Conservation (phyloP, 2,329 filamentous ascomycete genomes). For the Epichloe elymi region DNA sequence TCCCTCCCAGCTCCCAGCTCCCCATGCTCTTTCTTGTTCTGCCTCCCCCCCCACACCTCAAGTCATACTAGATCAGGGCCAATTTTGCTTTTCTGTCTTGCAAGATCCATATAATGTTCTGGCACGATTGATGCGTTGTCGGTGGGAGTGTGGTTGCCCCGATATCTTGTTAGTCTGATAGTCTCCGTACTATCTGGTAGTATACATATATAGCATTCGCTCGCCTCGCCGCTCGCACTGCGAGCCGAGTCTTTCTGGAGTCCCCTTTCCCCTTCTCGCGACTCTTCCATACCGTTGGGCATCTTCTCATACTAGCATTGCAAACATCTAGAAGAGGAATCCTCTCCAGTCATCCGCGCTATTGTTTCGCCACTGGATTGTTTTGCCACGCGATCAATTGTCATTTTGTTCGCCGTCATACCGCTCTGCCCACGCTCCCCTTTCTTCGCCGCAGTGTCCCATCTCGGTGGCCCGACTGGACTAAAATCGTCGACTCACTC, state of each 20-base stretch:
- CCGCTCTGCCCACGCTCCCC: not conserved
- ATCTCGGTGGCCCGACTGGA: not conserved
- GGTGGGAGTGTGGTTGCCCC: not conserved
- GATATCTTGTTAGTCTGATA: not conserved
- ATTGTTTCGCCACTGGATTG: not conserved
- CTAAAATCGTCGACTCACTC: not conserved
- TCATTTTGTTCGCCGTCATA: not conserved
- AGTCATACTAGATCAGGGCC: not conserved
- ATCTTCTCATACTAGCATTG: not conserved
- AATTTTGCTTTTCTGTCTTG: slow-evolving; percentile 5
- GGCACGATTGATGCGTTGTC: not conserved
- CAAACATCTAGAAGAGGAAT: not conserved
- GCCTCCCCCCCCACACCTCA: not conserved
- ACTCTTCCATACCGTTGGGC: not conserved
- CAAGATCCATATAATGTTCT: slow-evolving; percentile 1
- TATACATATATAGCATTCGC: not conserved
- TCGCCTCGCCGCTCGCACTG: not conserved
- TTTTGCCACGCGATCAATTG: not conserved
- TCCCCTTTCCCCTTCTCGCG: not conserved
- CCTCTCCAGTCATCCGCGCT: not conserved
- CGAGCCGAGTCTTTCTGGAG: not conserved
- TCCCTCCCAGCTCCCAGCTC: not conserved
- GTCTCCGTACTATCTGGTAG: not conserved
- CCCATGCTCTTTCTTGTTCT: not conserved
- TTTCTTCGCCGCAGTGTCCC: not conserved